Evolutionary conservation across 1,139 yeast species (phyloP).

Genomic region (Yamadazyma atlantica): DNA sequence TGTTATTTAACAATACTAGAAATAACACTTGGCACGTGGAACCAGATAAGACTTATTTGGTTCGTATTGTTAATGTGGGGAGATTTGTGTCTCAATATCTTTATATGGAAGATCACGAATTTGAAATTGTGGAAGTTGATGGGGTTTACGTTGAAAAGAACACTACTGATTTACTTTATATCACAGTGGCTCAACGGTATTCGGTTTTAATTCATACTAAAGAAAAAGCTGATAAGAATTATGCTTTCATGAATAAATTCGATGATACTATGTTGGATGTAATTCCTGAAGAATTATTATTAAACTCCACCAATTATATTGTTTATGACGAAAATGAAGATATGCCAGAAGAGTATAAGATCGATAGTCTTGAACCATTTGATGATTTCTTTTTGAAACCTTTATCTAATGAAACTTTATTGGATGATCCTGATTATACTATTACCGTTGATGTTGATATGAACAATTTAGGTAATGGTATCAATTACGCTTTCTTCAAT

Average conservation of each 20-base stretch:
- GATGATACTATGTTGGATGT: constrained; percentile 69
- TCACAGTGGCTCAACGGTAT: constrained; percentile 73
- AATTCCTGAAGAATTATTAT: constrained; percentile 51
- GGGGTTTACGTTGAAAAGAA: constrained; percentile 65
- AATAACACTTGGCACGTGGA: constrained; percentile 57
- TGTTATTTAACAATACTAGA: constrained; percentile 63
- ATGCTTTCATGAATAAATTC: constrained; percentile 59
- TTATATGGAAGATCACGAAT: constrained; percentile 64
- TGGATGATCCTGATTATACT: constrained; percentile 59
- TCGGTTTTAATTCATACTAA: constrained; percentile 62
- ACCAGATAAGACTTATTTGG: constrained; percentile 60
- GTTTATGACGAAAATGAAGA: constrained; percentile 42
- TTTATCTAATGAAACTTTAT: constrained; percentile 33
- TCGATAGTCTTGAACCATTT: constrained; percentile 28
- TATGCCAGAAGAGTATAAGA: constrained; percentile 23
- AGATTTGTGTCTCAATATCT: constrained; percentile 71
- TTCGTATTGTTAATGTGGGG: constrained; percentile 66
- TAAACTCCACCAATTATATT: constrained; percentile 55
- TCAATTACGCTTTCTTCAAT: constrained; percentile 75
- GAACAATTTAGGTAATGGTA: constrained; percentile 71
- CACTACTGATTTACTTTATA: constrained; percentile 55
- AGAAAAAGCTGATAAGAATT: constrained; percentile 44
- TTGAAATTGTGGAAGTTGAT: constrained; percentile 71
- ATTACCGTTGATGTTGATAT: constrained; percentile 60
- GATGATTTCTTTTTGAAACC: constrained; percentile 63